Evolutionary conservation across 768 basidiomycete genomes (phyloP), one percentile per base, ranked within the genome.

Genomic region (Mycena galopus): DNA sequence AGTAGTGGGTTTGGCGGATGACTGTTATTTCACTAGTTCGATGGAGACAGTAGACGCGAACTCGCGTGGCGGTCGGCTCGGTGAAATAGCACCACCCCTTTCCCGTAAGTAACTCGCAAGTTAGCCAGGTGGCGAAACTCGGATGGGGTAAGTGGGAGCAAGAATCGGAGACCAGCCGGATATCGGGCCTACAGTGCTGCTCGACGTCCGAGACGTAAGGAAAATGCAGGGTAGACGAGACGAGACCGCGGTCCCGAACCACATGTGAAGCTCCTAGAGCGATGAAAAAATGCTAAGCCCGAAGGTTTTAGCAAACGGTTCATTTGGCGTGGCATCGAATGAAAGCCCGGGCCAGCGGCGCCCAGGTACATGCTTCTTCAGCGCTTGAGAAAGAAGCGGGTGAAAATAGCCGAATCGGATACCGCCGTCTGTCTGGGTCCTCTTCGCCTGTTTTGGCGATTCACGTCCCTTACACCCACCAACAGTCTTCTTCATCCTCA

Each of bases 391-490:
- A 17, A 44, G 2, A 21, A 47, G 57, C 23, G 57, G 57, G 21
- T 11, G 17, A 37, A 59, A 59, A 37, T 37, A 59, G 57, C 57
- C 57, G 57, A 21, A 19, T 59, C 57, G 35, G 23, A 30, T 32
- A n/a, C 4, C 19, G 63, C 47, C 63, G 25, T 53, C 3, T 65
- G 9, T 5, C 33, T 27, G 63, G 63, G 63, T 27, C 63, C 12
- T 9, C 21, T 35, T 64, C 33, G 6, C 63, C 32, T 5, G 27
- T 8, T 53, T 25, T 4, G 63, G 44, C 12, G 9, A 25, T 57
- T 37, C 57, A 59, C 35, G 33, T 59, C 57, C 57, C 35, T 59
- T 61, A 61, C 60, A 29, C 39, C 60, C 60, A 63, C 47, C 62
- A 32, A 19, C 42, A 19, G 33, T 5, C 50, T 65, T 65, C 63